Evolutionary conservation across 768 basidiomycete species (phyloP).

Genomic region (Tricholomella constricta): DNA sequence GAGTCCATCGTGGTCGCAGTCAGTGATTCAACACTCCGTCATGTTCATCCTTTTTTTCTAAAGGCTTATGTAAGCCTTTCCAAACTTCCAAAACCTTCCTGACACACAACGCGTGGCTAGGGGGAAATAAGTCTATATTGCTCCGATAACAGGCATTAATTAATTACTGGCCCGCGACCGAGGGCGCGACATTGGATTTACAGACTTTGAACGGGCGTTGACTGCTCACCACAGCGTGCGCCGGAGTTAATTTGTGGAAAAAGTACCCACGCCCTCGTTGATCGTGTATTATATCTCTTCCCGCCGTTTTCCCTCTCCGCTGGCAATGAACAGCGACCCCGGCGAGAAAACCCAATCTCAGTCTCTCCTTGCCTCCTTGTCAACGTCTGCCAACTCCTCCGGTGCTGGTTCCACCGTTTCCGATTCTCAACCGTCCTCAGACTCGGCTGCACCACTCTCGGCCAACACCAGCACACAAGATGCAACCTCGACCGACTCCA

Average conservation of each 20-base stretch:
- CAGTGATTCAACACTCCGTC: slow-evolving; percentile 3
- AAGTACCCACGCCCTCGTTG: slow-evolving; percentile 43
- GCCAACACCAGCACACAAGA: slow-evolving; percentile 12
- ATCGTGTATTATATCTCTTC: slow-evolving; percentile 31
- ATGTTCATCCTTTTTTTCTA: slow-evolving; percentile 12
- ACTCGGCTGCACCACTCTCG: slow-evolving; percentile 15
- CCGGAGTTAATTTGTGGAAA: slow-evolving; percentile 25
- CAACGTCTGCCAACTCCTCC: slow-evolving; percentile 26
- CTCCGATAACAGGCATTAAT: neutral
- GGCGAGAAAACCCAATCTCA: slow-evolving; percentile 28
- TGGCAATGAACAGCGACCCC: slow-evolving; percentile 49
- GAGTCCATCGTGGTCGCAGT: slow-evolving; percentile 37
- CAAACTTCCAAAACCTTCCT: neutral
- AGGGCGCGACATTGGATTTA: slow-evolving; percentile 5
- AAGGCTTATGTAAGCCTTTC: slow-evolving; percentile 18
- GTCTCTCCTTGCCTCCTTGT: slow-evolving; percentile 32
- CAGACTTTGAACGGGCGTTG: neutral
- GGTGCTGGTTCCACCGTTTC: slow-evolving; percentile 30
- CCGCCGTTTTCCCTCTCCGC: slow-evolving; percentile 26
- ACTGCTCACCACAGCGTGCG: slow-evolving; percentile 1
- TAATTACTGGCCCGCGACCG: neutral
- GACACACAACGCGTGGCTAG: neutral
- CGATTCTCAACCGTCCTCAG: slow-evolving; percentile 18
- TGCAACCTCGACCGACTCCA: slow-evolving; percentile 8
- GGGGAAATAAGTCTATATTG: neutral